A percentile compares a stretch with the other conserved stretches of the same genome.
Conservation (phyloP, 257 asterid species). For the Ballota nigra region DNA sequence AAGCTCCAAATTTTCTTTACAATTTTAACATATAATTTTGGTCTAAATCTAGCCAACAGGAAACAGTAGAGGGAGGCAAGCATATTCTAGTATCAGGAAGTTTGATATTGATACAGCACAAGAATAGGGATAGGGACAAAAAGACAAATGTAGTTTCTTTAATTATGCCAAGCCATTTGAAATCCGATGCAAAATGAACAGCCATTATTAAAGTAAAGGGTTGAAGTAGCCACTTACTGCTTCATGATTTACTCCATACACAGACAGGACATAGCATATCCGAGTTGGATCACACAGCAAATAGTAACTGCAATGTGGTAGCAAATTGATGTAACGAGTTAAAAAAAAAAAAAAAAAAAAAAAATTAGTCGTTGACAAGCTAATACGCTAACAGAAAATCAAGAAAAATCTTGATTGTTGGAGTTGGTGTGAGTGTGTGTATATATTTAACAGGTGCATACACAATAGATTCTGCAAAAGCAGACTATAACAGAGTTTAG, state of each 20-base stretch:
- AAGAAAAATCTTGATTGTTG: neutral
- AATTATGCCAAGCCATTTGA: conserved; percentile 4
- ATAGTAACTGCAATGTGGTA: conserved; percentile 58
- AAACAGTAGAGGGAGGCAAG: neutral
- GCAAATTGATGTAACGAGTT: conserved; percentile 12
- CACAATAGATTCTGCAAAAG: neutral
- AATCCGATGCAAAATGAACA: neutral
- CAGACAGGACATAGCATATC: conserved; percentile 62
- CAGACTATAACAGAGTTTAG: neutral
- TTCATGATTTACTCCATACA: conserved; percentile 63
- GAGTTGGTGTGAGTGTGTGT: neutral
- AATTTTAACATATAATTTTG: neutral
- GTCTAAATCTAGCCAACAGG: neutral
- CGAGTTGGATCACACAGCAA: conserved; percentile 77
- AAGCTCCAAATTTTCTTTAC: neutral
- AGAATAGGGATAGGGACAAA: neutral
- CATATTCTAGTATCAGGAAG: neutral
- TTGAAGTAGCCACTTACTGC: conserved; percentile 51
- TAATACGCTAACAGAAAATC: neutral
- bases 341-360: neutral
- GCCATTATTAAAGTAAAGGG: neutral
- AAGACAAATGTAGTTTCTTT: neutral
- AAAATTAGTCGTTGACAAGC: neutral
- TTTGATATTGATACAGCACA: neutral
- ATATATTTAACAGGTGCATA: neutral